Conservation (phyloP, 1,139 yeast genomes). For the Blastobotrys apis region DNA sequence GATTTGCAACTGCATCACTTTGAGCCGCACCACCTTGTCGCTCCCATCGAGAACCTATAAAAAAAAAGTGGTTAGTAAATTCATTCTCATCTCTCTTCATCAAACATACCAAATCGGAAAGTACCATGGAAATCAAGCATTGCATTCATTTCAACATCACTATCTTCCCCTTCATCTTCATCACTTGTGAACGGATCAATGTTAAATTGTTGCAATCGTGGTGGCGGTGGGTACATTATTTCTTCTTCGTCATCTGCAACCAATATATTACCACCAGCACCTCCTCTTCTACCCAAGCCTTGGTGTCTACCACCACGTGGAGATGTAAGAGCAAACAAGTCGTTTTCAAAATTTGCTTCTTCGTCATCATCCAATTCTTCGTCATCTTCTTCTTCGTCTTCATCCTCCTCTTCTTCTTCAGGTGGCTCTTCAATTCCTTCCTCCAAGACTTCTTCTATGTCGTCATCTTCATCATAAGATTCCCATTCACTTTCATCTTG, state of each 20-base stretch:
- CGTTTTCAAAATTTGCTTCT: constrained; percentile 19
- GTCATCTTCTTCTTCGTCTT: constrained; percentile 4
- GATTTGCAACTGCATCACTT: constrained; percentile 22
- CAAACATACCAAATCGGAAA: constrained; percentile 3
- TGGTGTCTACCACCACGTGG: background rate
- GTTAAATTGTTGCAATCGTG: constrained; percentile 18
- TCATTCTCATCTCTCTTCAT: background rate
- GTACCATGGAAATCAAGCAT: constrained; percentile 5
- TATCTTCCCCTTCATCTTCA: constrained; percentile 23
- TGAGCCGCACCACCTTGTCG: constrained; percentile 4
- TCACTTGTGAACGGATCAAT: constrained; percentile 15
- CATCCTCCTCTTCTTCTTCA: constrained; percentile 22
- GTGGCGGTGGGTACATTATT: constrained; percentile 14
- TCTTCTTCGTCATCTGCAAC: constrained; percentile 9
- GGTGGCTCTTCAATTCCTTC: constrained; percentile 17
- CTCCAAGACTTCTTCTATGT: constrained; percentile 18
- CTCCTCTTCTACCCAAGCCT: background rate
- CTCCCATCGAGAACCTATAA: constrained; percentile 7
- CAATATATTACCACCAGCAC: constrained; percentile 1
- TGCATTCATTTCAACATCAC: constrained; percentile 15
- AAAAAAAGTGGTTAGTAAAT: background rate
- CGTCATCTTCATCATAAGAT: constrained; percentile 30
- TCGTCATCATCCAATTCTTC: constrained; percentile 8
- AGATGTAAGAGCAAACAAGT: background rate
- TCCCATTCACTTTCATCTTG: constrained; percentile 30